These are phyloP conservation scores for Neonectria neomacrospora DNA, from an alignment of 2,329 filamentous ascomycete species.

Conservation along the genomic window DNA sequence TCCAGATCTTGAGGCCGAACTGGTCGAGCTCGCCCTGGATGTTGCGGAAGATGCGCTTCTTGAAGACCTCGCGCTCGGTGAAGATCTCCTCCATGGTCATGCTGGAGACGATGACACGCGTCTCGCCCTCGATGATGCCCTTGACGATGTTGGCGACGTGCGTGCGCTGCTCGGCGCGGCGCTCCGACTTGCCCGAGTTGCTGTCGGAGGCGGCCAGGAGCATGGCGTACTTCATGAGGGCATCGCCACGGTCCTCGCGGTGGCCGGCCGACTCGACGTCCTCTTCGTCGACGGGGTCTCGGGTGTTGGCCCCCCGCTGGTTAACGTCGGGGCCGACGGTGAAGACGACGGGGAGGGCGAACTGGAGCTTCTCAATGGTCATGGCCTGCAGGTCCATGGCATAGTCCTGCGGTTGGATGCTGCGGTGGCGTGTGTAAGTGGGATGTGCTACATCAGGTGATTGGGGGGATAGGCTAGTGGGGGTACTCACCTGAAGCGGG, in stretches of 20 bases:
- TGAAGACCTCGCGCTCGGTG: constrained; percentile 80
- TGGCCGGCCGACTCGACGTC: constrained; percentile 37
- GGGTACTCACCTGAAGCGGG: constrained; percentile 56
- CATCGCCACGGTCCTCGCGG: constrained; percentile 66
- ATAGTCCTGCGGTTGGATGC: constrained; percentile 82
- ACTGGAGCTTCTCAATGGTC: constrained; percentile 89
- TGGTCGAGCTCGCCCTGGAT: constrained; percentile 83
- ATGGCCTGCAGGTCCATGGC: constrained; percentile 86
- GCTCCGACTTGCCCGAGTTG: constrained; percentile 42
- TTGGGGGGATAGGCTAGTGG: neutral
- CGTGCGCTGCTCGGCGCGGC: constrained; percentile 51
- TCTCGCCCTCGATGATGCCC: constrained; percentile 91
- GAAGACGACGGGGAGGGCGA: constrained; percentile 84
- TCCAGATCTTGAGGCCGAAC: constrained; percentile 80
- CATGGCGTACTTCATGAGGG: constrained; percentile 84
- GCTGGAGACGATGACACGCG: constrained; percentile 81
- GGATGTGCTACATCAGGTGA: neutral
- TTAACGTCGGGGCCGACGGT: constrained; percentile 85
- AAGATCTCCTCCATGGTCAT: constrained; percentile 97
- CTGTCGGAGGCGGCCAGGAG: constrained; percentile 75
- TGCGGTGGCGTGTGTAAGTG: constrained; percentile 39
- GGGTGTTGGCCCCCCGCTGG: constrained; percentile 59
- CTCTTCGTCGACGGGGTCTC: constrained; percentile 26
- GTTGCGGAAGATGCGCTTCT: constrained; percentile 78
- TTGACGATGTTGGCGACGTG: constrained; percentile 89